Percentiles rank a stretch among this genome's conserved stretches.
Evolutionary conservation across 176 grass and related monocot species (phyloP).

Genomic region (Thinopyrum elongatum): DNA sequence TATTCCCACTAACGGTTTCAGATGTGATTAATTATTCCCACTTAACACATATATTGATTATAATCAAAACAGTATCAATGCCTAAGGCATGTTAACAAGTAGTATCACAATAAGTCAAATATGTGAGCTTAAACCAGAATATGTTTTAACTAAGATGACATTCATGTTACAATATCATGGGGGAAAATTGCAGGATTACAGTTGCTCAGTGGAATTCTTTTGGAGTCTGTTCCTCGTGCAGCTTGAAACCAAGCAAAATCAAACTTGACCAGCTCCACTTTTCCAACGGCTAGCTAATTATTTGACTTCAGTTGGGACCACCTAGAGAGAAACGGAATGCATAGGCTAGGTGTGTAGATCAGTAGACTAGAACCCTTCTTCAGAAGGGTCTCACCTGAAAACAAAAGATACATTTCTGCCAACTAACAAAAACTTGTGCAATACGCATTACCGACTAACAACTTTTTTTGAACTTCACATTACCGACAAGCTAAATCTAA

Average conservation of each 20-base stretch:
- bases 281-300: no score
- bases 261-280: slow-evolving; percentile 39
- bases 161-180: not conserved
- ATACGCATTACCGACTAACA: no score
- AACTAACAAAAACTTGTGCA: not conserved
- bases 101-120: no score
- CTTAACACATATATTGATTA: no score
- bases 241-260: slow-evolving; percentile 39
- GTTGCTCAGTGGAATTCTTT: slow-evolving; percentile 51
- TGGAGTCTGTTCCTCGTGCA: slow-evolving; percentile 64
- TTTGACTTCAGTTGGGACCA: slow-evolving; percentile 32
- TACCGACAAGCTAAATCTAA: no score
- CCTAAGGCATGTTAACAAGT: no score
- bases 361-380: slow-evolving; percentile 47
- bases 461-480: no score
- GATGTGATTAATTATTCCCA: no score
- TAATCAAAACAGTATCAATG: no score
- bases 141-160: not conserved
- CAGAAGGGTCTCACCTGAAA: slow-evolving; percentile 53
- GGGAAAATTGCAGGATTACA: slow-evolving; percentile 34
- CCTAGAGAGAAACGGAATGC: no score
- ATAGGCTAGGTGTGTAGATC: no score
- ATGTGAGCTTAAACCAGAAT: not conserved
- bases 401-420: slow-evolving; percentile 34
- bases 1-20: no score